Evolutionary conservation across 495 filamentous ascomycete genomes (phyloP), one percentile per base, ranked within the genome.

Genomic region (Penicillium turbatum): DNA sequence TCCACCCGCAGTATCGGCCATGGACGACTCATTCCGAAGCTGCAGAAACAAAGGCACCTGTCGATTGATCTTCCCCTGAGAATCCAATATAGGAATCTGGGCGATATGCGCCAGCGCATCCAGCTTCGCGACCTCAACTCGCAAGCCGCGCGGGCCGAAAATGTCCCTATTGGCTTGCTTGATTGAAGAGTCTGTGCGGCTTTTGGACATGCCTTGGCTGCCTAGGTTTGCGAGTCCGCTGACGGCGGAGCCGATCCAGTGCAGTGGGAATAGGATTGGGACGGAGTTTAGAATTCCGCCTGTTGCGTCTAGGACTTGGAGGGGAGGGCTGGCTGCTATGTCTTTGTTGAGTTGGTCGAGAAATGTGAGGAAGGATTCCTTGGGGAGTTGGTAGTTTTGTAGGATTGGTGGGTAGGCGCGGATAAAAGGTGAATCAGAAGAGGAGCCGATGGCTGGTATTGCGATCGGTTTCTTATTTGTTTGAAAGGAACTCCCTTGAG

Each of bases 231-330:
- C 66, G 9, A 63, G 41, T 6, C 54, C 56, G 44, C 64, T 67
- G 16, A 71, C 60, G 2, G 46, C 56, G 0, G 47, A 54, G 1
- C 66, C 68, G 11, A 70, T 51, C 56, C 69, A 64, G 30, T 53
- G 58, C 2, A 69, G 38, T 0, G 68, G 64, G 43, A 67, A 71
- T 1, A 69, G 56, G 19, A 69, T 57, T 0, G 70, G 70, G 7
- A 72, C 64, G 9, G 64, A 62, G 10, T 54, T 51, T 2, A 72
- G 37, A 2, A 71, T 53, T 0, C 66, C 66, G 3, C 70, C 68
- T 10, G 68, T 70, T 12, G 55, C 59, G 17, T 71, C 62, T 17
- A 72, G 65, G 12, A 70, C 61, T 48, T 72, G 64, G 16, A 70
- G 59, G 8, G 69, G 69, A 7, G 70, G 69, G 38, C 54, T 68